Conservation (phyloP, 495 filamentous ascomycete genomes). For the Cetradonia linearis region DNA sequence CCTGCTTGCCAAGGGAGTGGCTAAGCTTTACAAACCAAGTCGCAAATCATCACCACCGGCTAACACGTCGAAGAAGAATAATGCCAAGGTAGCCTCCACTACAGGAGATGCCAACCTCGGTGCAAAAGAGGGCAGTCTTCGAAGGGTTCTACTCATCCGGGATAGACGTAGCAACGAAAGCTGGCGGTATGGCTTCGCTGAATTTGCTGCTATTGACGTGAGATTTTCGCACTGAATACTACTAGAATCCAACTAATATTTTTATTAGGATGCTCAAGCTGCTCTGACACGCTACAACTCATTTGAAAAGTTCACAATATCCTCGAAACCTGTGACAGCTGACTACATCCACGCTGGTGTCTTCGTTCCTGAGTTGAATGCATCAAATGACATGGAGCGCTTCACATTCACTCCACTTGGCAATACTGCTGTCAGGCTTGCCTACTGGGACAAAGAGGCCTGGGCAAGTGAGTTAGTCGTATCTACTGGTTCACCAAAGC, state of each 20-base stretch:
- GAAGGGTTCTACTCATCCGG: constrained; percentile 68
- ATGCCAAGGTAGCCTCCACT: constrained; percentile 63
- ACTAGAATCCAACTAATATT: neutral
- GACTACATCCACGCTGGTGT: constrained; percentile 81
- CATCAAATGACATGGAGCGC: constrained; percentile 39
- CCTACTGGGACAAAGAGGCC: constrained; percentile 77
- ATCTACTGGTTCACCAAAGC: constrained; percentile 39
- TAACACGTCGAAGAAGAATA: constrained; percentile 41
- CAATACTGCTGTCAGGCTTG: constrained; percentile 58
- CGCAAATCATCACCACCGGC: constrained; percentile 32
- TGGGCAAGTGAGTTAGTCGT: constrained; percentile 61
- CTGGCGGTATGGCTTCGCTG: constrained; percentile 83
- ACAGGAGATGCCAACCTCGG: constrained; percentile 63
- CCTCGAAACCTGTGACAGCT: constrained; percentile 61
- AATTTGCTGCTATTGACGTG: constrained; percentile 61
- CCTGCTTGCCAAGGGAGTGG: constrained; percentile 65
- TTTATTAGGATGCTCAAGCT: constrained; percentile 59
- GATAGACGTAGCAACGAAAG: constrained; percentile 66
- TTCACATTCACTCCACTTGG: constrained; percentile 66
- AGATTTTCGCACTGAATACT: neutral
- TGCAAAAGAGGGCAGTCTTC: constrained; percentile 64
- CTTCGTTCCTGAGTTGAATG: constrained; percentile 65
- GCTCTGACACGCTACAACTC: constrained; percentile 65
- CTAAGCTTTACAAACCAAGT: constrained; percentile 61
- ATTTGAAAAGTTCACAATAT: constrained; percentile 75